A percentile compares a stretch with the other conserved stretches of the same genome.
phyloP scores from a whole-genome alignment of 768 basidiomycete genomes.

The Gymnopilus dilepis region DNA sequence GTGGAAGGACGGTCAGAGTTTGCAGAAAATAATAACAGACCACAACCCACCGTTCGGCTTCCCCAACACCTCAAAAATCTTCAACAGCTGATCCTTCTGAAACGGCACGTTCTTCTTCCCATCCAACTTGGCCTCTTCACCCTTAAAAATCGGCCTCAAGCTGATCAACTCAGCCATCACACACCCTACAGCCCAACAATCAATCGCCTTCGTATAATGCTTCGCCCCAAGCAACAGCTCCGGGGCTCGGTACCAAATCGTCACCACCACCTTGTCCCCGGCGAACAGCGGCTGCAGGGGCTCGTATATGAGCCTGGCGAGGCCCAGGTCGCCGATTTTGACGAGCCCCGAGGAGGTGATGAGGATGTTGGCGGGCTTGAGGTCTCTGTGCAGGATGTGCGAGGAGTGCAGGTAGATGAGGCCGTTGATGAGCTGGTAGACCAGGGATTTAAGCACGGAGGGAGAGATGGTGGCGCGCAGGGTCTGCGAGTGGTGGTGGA shows the following conservation, averaged over 20 bases:
- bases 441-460: slow-evolving; percentile 88
- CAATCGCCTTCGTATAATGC: slow-evolving; percentile 96
- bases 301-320: slow-evolving; percentile 89
- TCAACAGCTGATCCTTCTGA: slow-evolving; percentile 91
- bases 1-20: slow-evolving; percentile 1
- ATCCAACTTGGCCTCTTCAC: slow-evolving; percentile 97
- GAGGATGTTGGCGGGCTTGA: slow-evolving; percentile 98
- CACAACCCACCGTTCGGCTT: slow-evolving; percentile 81
- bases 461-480: slow-evolving; percentile 76
- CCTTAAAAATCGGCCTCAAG: slow-evolving; percentile 96
- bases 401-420: slow-evolving; percentile 93
- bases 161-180: slow-evolving; percentile 96
- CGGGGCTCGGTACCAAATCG: slow-evolving; percentile 99
- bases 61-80: slow-evolving; percentile 95
- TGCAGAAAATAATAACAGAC: slow-evolving; percentile 27
- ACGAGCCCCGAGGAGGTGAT: slow-evolving; percentile 88
- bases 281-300: slow-evolving; percentile 91
- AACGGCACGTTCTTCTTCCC: slow-evolving; percentile 98
- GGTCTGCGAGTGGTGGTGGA: slow-evolving; percentile 95
- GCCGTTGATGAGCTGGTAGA: slow-evolving; percentile 94
- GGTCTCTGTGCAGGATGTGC: slow-evolving; percentile 95
- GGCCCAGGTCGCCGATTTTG: slow-evolving; percentile 97
- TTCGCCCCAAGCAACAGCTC: slow-evolving; percentile 96
- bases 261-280: slow-evolving; percentile 98
- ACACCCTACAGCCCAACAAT: slow-evolving; percentile 98